A percentile compares a stretch with the other conserved stretches of the same genome.
Conservation (phyloP, 495 filamentous ascomycete species). For the Lophiostoma macrostomum region DNA sequence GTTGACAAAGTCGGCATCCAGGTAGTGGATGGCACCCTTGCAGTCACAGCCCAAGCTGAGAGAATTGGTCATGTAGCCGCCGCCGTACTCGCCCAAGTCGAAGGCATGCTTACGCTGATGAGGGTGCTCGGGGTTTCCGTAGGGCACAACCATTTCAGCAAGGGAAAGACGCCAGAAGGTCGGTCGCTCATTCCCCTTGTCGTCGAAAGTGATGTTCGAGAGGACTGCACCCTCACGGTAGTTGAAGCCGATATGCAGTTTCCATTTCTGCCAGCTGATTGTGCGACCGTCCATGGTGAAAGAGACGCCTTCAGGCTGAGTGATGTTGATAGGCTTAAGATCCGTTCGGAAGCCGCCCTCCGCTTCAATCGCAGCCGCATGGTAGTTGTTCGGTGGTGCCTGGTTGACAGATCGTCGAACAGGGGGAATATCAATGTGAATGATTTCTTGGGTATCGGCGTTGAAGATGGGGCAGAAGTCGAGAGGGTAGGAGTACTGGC, state of each 20-base stretch:
- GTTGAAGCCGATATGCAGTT: slow-evolving; percentile 91
- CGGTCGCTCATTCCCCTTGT: slow-evolving; percentile 74
- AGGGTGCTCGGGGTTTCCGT: slow-evolving; percentile 88
- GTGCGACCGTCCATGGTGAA: slow-evolving; percentile 75
- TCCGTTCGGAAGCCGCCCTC: slow-evolving; percentile 75
- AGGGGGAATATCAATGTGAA: slow-evolving; percentile 85
- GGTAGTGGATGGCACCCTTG: slow-evolving; percentile 91
- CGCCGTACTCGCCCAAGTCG: slow-evolving; percentile 90
- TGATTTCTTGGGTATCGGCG: slow-evolving; percentile 74
- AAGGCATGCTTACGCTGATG: slow-evolving; percentile 95
- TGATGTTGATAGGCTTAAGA: slow-evolving; percentile 91
- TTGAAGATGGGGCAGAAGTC: slow-evolving; percentile 96
- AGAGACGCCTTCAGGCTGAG: slow-evolving; percentile 89
- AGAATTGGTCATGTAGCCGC: slow-evolving; percentile 93
- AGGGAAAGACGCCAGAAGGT: slow-evolving; percentile 91
- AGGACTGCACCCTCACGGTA: slow-evolving; percentile 92
- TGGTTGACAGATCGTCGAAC: slow-evolving; percentile 76
- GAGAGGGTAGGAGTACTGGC: slow-evolving; percentile 85
- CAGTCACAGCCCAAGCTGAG: slow-evolving; percentile 89
- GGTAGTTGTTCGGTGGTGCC: slow-evolving; percentile 74
- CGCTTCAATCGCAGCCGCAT: slow-evolving; percentile 66
- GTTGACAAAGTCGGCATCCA: slow-evolving; percentile 81
- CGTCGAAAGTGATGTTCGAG: slow-evolving; percentile 88
- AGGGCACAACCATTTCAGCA: slow-evolving; percentile 95
- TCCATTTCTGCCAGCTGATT: slow-evolving; percentile 96